phyloP scores from a whole-genome alignment of 1,284 basidiomycete genomes.

The Ganoderma multipileum region DNA sequence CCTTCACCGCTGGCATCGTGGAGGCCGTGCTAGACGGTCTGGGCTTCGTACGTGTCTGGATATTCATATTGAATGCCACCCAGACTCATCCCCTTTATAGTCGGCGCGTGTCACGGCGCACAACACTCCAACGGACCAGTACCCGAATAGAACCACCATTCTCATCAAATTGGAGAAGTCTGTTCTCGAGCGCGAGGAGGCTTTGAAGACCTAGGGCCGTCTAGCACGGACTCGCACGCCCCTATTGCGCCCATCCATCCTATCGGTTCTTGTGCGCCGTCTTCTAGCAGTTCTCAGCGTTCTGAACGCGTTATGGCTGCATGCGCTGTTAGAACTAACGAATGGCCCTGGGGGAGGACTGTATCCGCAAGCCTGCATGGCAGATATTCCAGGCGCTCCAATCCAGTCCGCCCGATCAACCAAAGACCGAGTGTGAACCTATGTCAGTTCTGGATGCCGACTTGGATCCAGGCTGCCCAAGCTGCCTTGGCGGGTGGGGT shows the following conservation, averaged over 20 bases:
- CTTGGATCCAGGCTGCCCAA: not conserved
- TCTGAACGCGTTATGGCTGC: not conserved
- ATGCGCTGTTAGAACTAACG: not conserved
- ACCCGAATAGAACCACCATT: slow-evolving; percentile 88
- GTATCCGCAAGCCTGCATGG: not conserved
- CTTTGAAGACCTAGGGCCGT: slow-evolving; percentile 56
- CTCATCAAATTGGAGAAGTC: slow-evolving; percentile 93
- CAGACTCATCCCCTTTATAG: slow-evolving; percentile 49
- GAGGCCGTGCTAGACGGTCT: slow-evolving; percentile 97
- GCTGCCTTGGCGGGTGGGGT: not conserved
- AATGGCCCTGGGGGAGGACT: slow-evolving; percentile 1
- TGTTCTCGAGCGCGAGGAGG: slow-evolving; percentile 89
- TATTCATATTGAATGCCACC: slow-evolving; percentile 2
- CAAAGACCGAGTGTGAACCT: not conserved
- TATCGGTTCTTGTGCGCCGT: not conserved
- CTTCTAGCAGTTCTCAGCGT: not conserved
- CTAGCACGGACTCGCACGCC: not conserved
- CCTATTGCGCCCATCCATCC: not conserved
- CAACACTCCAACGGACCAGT: slow-evolving; percentile 84
- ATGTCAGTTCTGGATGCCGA: not conserved
- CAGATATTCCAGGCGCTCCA: not conserved
- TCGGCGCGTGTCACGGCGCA: slow-evolving; percentile 98
- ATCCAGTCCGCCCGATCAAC: not conserved
- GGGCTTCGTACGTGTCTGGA: slow-evolving; percentile 79
- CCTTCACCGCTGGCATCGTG: slow-evolving; percentile 95